Percentiles rank a stretch among this genome's conserved stretches.
These are phyloP conservation scores for Rubia yunnanensis DNA, from an alignment of 257 asterid species.

Conservation along the genomic window DNA sequence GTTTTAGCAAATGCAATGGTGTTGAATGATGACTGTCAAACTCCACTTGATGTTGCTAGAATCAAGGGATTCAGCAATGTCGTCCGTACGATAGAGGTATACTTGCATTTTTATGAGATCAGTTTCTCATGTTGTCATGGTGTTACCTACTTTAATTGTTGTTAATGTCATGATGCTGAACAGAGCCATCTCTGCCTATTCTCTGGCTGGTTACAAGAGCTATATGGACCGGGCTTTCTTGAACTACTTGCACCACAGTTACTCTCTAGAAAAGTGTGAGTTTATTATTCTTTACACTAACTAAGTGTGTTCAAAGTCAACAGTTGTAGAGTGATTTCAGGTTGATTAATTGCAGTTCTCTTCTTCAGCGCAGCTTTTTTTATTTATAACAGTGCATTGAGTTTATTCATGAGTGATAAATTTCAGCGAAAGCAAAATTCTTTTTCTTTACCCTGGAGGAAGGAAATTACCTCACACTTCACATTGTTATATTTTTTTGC, in stretches of 20 bases:
- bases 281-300: slow-evolving; percentile 14
- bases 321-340: not conserved
- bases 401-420: not conserved
- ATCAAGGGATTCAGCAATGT: slow-evolving; percentile 69
- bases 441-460: not conserved
- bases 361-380: not conserved
- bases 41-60: slow-evolving; percentile 94
- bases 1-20: slow-evolving; percentile 68
- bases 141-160: not conserved
- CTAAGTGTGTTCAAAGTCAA: not conserved
- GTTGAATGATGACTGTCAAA: slow-evolving; percentile 85
- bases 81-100: slow-evolving; percentile 90
- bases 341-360: not conserved
- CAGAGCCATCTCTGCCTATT: slow-evolving; percentile 75
- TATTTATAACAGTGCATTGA: not conserved
- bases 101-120: not conserved
- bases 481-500: not conserved
- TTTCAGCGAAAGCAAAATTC: not conserved
- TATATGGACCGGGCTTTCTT: slow-evolving; percentile 82
- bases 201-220: slow-evolving; percentile 85
- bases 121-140: not conserved
- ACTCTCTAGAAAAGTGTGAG: slow-evolving; percentile 89
- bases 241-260: slow-evolving; percentile 74
- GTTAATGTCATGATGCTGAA: slow-evolving; percentile 17
- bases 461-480: not conserved